Conservation (phyloP, 2,329 filamentous ascomycete species). For the Claviceps quebecensis region DNA sequence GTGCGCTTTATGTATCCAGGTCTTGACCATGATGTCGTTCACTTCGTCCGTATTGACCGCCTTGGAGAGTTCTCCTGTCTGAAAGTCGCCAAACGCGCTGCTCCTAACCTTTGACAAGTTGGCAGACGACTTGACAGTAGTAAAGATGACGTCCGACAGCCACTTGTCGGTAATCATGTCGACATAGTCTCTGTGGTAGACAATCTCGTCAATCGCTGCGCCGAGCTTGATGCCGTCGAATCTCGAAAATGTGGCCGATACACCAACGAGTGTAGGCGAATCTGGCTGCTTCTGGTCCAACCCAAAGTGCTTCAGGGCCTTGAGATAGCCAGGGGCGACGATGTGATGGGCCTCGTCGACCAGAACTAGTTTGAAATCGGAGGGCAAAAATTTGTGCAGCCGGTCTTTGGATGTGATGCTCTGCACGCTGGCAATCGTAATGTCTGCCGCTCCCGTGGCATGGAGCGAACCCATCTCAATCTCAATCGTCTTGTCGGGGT, state of each 20-base stretch:
- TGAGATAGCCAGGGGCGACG: constrained; percentile 68
- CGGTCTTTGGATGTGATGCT: constrained; percentile 68
- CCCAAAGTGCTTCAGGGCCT: constrained; percentile 64
- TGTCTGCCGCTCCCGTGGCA: constrained; percentile 71
- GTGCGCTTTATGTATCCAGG: constrained; percentile 67
- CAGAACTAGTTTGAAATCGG: constrained; percentile 71
- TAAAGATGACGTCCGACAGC: constrained; percentile 86
- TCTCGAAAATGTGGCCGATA: constrained; percentile 67
- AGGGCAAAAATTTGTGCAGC: constrained; percentile 69
- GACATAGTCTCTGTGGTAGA: constrained; percentile 70
- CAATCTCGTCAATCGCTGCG: constrained; percentile 81
- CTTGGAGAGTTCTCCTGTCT: constrained; percentile 58
- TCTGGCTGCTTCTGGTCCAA: constrained; percentile 34
- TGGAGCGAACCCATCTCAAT: constrained; percentile 78
- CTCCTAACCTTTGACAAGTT: constrained; percentile 60
- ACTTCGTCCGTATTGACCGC: constrained; percentile 70
- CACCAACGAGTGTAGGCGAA: constrained; percentile 62
- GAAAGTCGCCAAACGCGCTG: constrained; percentile 59
- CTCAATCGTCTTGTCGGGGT: constrained; percentile 69
- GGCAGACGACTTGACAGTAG: constrained; percentile 72
- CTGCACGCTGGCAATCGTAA: constrained; percentile 81
- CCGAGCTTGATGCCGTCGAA: constrained; percentile 77
- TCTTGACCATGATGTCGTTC: constrained; percentile 73
- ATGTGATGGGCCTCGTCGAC: constrained; percentile 98
- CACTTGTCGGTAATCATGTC: constrained; percentile 74